Conservation (phyloP, 179 eudicot species). For the Actinidia arguta region DNA sequence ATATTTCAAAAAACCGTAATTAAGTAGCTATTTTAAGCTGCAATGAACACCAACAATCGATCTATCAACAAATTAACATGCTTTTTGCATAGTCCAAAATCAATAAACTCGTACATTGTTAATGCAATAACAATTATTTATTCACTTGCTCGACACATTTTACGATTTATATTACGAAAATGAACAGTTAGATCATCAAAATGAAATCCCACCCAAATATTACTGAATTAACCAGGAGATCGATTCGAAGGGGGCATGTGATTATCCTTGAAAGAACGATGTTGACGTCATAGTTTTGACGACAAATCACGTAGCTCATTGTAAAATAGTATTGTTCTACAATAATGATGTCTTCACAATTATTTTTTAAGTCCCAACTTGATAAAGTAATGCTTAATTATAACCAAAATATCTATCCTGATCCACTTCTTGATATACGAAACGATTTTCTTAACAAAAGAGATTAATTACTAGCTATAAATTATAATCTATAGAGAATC, state of each 20-base stretch:
- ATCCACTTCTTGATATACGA: neutral
- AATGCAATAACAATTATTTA: no score
- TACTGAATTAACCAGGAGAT: neutral
- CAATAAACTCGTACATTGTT: no score
- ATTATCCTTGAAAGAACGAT: neutral
- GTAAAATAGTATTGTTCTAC: neutral
- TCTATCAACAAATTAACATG: no score
- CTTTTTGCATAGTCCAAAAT: no score
- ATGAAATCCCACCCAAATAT: no score
- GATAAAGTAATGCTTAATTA: conserved; percentile 1
- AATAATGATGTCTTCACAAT: neutral
- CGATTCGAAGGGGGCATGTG: neutral
- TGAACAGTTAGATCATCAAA: no score
- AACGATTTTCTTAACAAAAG: neutral
- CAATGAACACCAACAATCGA: no score
- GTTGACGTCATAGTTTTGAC: neutral
- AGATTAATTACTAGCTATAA: neutral
- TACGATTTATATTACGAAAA: no score
- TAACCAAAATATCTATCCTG: conserved; percentile 10
- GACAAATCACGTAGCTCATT: neutral
- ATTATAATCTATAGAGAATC: neutral
- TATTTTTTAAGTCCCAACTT: neutral
- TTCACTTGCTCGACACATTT: no score
- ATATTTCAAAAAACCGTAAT: no score
- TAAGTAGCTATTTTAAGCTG: no score